Evolutionary conservation across 1,284 basidiomycete species (phyloP).

Genomic region (Rhodotorula sp.): DNA sequence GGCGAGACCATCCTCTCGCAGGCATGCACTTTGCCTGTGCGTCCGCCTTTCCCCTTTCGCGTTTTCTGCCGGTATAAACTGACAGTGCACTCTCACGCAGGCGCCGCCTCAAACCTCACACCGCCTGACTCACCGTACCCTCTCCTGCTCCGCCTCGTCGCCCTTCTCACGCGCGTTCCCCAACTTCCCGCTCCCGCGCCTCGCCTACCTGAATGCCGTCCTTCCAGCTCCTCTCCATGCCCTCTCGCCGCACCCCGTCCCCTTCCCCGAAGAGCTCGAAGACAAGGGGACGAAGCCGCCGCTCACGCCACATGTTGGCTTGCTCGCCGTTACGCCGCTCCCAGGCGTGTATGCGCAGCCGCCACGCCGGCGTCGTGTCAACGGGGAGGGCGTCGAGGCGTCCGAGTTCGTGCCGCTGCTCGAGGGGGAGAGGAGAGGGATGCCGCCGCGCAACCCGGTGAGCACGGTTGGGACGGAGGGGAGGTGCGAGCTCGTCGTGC

Average conservation of each 20-base stretch:
- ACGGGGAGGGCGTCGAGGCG: not conserved
- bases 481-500: not conserved
- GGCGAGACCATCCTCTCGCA: slow-evolving; percentile 1
- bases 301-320: slow-evolving; percentile 7
- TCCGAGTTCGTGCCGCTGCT: not conserved
- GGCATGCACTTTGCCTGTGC: slow-evolving; percentile 11
- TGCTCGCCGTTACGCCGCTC: slow-evolving; percentile 10
- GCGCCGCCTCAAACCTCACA: not conserved
- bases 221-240: slow-evolving; percentile 5
- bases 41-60: not conserved
- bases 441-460: not conserved
- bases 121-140: not conserved
- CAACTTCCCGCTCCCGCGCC: slow-evolving; percentile 1
- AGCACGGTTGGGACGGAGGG: not conserved
- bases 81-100: not conserved
- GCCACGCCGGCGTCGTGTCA: not conserved
- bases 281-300: not conserved
- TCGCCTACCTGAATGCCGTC: slow-evolving; percentile 29
- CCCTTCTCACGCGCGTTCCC: not conserved
- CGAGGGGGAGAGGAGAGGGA: no score
- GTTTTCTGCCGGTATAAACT: not conserved
- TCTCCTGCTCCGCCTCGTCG: slow-evolving; percentile 1
- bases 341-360: not conserved
- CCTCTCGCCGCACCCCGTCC: slow-evolving; percentile 10
- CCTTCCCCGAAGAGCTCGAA: not conserved